Conservation (phyloP, 306 rosid species). For the Hippophae tibetana region DNA sequence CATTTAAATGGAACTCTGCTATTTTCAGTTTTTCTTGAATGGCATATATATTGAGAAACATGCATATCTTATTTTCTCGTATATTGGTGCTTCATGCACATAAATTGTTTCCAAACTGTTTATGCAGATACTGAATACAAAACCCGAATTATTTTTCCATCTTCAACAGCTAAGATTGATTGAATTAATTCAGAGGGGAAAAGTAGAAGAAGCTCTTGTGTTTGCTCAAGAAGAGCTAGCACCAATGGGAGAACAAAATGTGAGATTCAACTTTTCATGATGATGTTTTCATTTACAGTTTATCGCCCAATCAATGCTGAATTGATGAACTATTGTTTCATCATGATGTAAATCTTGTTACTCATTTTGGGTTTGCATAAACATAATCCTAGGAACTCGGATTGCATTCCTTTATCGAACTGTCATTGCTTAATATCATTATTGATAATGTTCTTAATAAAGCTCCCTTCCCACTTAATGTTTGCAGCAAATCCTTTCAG, state of each 20-base stretch:
- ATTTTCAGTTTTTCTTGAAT: neutral
- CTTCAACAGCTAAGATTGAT: constrained; percentile 86
- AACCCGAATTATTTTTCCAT: constrained; percentile 90
- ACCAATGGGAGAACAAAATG: constrained; percentile 97
- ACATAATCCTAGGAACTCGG: too few species aligned
- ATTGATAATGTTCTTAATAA: too few species aligned
- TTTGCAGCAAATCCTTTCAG: constrained; percentile 79
- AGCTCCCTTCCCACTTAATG: too few species aligned
- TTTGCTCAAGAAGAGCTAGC: constrained; percentile 98
- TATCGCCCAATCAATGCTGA: too few species aligned
- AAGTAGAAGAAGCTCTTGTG: constrained; percentile 85
- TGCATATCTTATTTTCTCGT: neutral
- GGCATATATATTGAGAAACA: neutral
- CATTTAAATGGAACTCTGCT: too few species aligned
- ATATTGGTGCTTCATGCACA: neutral
- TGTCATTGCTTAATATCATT: too few species aligned
- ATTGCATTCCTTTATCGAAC: too few species aligned
- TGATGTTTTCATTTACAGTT: too few species aligned
- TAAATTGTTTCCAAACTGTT: constrained; percentile 1
- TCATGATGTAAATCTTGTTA: too few species aligned
- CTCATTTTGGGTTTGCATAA: too few species aligned
- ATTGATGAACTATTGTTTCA: too few species aligned
- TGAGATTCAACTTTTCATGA: constrained; percentile 16
- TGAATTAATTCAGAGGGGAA: constrained; percentile 80
- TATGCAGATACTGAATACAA: constrained; percentile 86